Base-by-base conservation (phyloP, 441 rosid genomes). In the Manihot esculenta region DNA sequence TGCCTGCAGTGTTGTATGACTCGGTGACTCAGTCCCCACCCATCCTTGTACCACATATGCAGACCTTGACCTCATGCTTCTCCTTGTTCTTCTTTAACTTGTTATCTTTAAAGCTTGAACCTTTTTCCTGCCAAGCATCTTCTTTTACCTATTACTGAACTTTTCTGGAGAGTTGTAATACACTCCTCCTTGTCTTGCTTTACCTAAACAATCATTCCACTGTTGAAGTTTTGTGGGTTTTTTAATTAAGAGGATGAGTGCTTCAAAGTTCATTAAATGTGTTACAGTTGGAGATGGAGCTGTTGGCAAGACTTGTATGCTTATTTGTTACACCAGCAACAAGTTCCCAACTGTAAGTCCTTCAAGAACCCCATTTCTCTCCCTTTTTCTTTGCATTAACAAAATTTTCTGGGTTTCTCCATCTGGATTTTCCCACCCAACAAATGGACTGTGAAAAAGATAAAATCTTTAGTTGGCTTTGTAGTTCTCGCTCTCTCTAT, bases 211-310 rank as follows among this genome's bases (percentile, higher is more conserved):
- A 58, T 15, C n/a, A 15, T 21, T 33, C 41, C 14, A 57, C 62
- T 27, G 64, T 71, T 21, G 23, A 50, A 47, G 38, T 48, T n/a
- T n/a, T 33, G 72, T 35, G 72, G 58, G 71, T 62, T 74, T 24
- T 13, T 8, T 6, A 0, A n/a, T 6, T 35, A 26, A 27, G 17
- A 64, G 70, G 68, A 91, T 89, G 97, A 94, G 89, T 71, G 97
- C 89, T 79, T 89, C 97, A 1, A 94, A 84, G 92, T 94, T 94
- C 89, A 92, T 94, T 50, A 94, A 94, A 83, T 94, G 99, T 77
- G 99, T 94, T 68, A 92, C 99, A 0, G 99, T 94, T 66, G 99
- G 98, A 77, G 98, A 94, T 76, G 98, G 98, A 76, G 98, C 97
- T 81, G 98, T 94, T 26, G 98, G 98, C 42, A 94, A 94, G 82